A percentile compares a stretch with the other conserved stretches of the same genome.
These are phyloP conservation scores for Scleroderma bovista DNA, from an alignment of 768 basidiomycete species.

Conservation along the genomic window DNA sequence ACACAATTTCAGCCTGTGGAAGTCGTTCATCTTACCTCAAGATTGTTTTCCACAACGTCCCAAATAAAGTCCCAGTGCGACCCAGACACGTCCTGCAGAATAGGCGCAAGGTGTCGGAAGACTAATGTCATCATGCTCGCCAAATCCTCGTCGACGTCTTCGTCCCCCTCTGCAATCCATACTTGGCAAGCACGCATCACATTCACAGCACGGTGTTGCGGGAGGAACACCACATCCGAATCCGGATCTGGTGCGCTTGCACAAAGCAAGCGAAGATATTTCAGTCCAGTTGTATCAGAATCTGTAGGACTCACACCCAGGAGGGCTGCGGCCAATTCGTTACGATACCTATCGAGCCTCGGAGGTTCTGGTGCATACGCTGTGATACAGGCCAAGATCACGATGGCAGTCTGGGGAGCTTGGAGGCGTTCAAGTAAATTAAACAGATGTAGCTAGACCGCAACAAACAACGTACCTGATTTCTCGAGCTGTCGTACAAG, in stretches of 20 bases:
- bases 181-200: slow-evolving; percentile 76
- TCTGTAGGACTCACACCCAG: slow-evolving; percentile 58
- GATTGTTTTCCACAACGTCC: slow-evolving; percentile 80
- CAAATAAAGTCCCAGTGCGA: slow-evolving; percentile 92
- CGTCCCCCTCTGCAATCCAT: slow-evolving; percentile 62
- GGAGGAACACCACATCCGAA: slow-evolving; percentile 77
- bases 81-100: slow-evolving; percentile 82
- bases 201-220: slow-evolving; percentile 81
- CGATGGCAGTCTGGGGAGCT: slow-evolving; percentile 71
- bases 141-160: slow-evolving; percentile 66
- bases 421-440: neutral
- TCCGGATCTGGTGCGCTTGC: slow-evolving; percentile 74
- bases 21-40: slow-evolving; percentile 56
- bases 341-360: slow-evolving; percentile 74
- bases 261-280: slow-evolving; percentile 60
- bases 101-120: slow-evolving; percentile 73
- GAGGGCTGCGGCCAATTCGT: slow-evolving; percentile 82
- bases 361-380: slow-evolving; percentile 61
- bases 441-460: neutral
- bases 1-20: too few species aligned
- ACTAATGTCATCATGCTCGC: slow-evolving; percentile 74
- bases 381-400: slow-evolving; percentile 58
- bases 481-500: slow-evolving; percentile 62
- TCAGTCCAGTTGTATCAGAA: slow-evolving; percentile 66
- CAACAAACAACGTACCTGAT: slow-evolving; percentile 40